These are phyloP conservation scores for Chlorokybus atmophyticus DNA, from an alignment of 139 green algal species.

Conservation along the genomic window DNA sequence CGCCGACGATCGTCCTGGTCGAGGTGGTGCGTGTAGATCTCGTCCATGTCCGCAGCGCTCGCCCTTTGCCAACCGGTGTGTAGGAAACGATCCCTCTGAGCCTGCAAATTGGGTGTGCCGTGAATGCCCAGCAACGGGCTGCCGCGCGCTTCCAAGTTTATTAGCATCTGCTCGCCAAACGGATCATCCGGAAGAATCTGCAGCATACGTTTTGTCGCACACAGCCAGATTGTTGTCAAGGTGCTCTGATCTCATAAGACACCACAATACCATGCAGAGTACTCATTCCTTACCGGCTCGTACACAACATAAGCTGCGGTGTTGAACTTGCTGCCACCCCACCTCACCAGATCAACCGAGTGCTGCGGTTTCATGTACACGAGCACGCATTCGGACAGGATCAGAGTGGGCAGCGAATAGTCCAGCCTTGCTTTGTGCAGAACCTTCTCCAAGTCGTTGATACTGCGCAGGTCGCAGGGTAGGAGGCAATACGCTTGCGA, in stretches of 20 bases:
- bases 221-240: too few relatives aligned
- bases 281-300: conserved; percentile 25
- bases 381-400: conserved; percentile 31
- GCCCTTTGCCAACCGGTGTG: conserved; percentile 43
- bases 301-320: conserved; percentile 26
- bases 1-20: conserved; percentile 36
- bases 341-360: conserved; percentile 9
- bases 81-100: conserved; percentile 40
- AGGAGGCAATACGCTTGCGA: conserved; percentile 20
- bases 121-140: conserved; percentile 61
- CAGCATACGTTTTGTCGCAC: too few relatives aligned
- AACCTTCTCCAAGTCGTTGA: conserved; percentile 1
- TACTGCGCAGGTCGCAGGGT: conserved; percentile 17
- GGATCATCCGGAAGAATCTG: conserved; percentile 29
- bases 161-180: conserved; percentile 29
- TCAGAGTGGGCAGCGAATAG: conserved; percentile 24
- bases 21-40: conserved; percentile 48
- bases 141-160: conserved; percentile 40
- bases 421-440: conserved; percentile 14
- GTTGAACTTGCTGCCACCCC: conserved; percentile 8
- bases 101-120: conserved; percentile 45
- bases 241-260: too few relatives aligned
- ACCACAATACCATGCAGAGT: too few relatives aligned
- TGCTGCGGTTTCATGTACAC: conserved; percentile 24
- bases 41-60: conserved; percentile 47